Evolutionary conservation across 306 rosid species (phyloP), one percentile per base, ranked within the genome.

Genomic region (Castanea mollissima): DNA sequence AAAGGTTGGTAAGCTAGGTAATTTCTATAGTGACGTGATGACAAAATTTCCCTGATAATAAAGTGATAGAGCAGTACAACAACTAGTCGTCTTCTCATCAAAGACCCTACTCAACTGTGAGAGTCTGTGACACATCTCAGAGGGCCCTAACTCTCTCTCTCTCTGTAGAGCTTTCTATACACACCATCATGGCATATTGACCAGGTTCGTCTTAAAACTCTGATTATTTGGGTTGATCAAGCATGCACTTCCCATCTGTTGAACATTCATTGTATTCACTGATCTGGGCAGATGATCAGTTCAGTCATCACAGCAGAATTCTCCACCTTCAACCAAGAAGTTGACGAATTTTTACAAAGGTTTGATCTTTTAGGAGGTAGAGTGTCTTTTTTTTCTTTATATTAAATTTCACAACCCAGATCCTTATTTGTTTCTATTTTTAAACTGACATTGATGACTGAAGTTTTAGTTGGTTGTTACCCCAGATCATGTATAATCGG

Each of bases 161-260:
- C 25, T 60, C 32, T 63, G n/a, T n/a, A 5, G 32, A 6, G 13
- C 72, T 68, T 19, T 31, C 25, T 29, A 31, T 57, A 35, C 72
- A 16, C 8, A 31, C 55, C 55, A 73, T 27, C 46, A 34, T 75
- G 78, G 31, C 64, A 60, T 23, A 63, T 57, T 62, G 49, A 11
- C 21, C 49, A 81, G 90, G 89, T 88, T 78, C 57, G 56, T 29
- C 6, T 15, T 25, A 13, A 67, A 46, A 38, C 51, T 68, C 71
- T 23, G 27, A 59, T 35, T 25, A 70, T 81, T 38, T 32, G 21
- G 35, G 7, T 67, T 46, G 65, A 18, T 74, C 60, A 2, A 58
- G 5, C 55, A 14, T 72, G 14, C 27, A 74, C 70, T 16, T 35
- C 27, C 35, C 4, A 12, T 34, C 69, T 77, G 13, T 73, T 46